A percentile compares a stretch with the other conserved stretches of the same genome.
These are phyloP conservation scores for Achlya hypogyna DNA, from an alignment of 352 stramenopile species.

Conservation along the genomic window DNA sequence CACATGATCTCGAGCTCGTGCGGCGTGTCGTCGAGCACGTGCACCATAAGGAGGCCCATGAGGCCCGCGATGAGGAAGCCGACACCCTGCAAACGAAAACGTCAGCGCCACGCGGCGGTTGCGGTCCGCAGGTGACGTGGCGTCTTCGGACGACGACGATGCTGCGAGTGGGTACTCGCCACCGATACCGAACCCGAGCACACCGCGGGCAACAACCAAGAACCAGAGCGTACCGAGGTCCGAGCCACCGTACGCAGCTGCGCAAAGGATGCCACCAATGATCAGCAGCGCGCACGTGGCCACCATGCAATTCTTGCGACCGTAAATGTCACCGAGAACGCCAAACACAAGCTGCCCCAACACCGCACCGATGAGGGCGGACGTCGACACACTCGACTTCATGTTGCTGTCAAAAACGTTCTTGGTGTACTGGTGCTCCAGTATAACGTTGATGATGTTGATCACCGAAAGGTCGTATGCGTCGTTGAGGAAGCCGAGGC, in stretches of 20 bases:
- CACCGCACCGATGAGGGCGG: no score
- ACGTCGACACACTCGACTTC: not conserved
- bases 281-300: conserved; percentile 12
- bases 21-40: conserved; percentile 12
- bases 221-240: conserved; percentile 6
- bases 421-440: conserved; percentile 45
- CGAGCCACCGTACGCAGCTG: not conserved
- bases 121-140: conserved; percentile 3
- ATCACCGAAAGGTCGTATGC: conserved; percentile 67
- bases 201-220: conserved; percentile 1
- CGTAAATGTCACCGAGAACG: conserved; percentile 1
- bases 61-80: conserved; percentile 10
- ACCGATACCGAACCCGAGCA: conserved; percentile 7
- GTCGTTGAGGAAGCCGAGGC: no score
- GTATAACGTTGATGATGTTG: conserved; percentile 68
- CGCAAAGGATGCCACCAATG: conserved; percentile 2
- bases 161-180: no score
- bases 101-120: conserved; percentile 21
- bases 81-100: conserved; percentile 24
- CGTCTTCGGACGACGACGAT: no score
- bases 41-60: conserved; percentile 14
- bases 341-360: conserved; percentile 2
- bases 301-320: no score
- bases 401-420: not conserved
- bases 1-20: conserved; percentile 20